These are phyloP conservation scores for Yamadazyma mexicana DNA, from an alignment of 1,139 yeast genomes.

Conservation along the genomic window DNA sequence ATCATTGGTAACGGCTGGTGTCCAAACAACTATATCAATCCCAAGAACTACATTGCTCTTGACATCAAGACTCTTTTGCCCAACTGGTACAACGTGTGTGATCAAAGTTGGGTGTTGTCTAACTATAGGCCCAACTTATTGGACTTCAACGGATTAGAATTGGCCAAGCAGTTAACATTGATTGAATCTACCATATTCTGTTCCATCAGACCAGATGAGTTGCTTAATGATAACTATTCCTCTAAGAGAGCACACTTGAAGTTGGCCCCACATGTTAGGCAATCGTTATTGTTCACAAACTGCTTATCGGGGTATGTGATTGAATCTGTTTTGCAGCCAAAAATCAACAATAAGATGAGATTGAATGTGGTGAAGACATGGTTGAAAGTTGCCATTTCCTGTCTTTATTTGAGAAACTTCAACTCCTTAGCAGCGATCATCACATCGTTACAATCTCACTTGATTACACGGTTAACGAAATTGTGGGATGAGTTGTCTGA, in stretches of 20 bases:
- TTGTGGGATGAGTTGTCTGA: constrained; percentile 69
- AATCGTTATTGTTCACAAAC: constrained; percentile 73
- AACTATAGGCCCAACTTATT: constrained; percentile 54
- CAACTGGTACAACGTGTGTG: constrained; percentile 41
- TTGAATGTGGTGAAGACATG: constrained; percentile 69
- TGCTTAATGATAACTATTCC: constrained; percentile 71
- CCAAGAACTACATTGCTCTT: constrained; percentile 28
- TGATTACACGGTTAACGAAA: constrained; percentile 64
- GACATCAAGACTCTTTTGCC: constrained; percentile 29
- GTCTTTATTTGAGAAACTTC: constrained; percentile 76
- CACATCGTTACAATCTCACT: constrained; percentile 80
- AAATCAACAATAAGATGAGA: constrained; percentile 49
- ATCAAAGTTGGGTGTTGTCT: constrained; percentile 48
- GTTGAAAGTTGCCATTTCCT: constrained; percentile 83
- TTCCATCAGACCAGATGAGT: constrained; percentile 66
- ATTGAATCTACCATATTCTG: constrained; percentile 76
- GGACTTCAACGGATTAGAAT: constrained; percentile 75
- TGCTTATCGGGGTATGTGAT: constrained; percentile 79
- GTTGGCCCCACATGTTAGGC: constrained; percentile 71
- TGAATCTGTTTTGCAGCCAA: constrained; percentile 68
- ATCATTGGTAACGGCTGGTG: constrained; percentile 56
- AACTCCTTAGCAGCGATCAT: constrained; percentile 88
- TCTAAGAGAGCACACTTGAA: constrained; percentile 61
- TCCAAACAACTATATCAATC: constrained; percentile 25
- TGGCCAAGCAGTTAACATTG: constrained; percentile 82